These are phyloP conservation scores for Pythium phragmiticola DNA, from an alignment of 352 stramenopile genomes.

Conservation along the genomic window DNA sequence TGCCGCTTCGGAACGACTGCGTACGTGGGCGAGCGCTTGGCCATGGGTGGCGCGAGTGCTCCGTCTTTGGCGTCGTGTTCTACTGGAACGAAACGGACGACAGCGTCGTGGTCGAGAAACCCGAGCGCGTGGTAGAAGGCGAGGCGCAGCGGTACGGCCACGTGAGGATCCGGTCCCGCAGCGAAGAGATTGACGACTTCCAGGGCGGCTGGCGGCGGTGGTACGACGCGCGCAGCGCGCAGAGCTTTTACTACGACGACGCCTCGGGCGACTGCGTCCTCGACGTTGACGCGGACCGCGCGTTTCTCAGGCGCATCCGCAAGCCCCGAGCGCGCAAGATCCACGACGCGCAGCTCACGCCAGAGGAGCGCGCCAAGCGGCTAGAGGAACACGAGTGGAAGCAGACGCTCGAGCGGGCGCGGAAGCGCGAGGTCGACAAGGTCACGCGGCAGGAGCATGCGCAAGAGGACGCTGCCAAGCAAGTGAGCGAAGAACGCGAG, in stretches of 20 bases:
- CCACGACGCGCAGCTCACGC: slow-evolving; percentile 24
- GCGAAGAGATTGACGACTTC: slow-evolving; percentile 62
- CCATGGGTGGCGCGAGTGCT: slow-evolving; percentile 48
- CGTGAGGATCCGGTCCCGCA: slow-evolving; percentile 45
- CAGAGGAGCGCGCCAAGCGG: slow-evolving; percentile 24
- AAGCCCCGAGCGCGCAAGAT: slow-evolving; percentile 16
- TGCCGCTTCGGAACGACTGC: slow-evolving; percentile 39
- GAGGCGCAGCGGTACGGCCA: slow-evolving; percentile 61
- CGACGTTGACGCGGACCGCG: slow-evolving; percentile 39
- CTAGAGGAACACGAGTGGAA: slow-evolving; percentile 72
- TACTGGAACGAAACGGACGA: slow-evolving; percentile 41
- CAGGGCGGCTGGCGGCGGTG: slow-evolving; percentile 48
- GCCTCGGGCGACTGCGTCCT: slow-evolving; percentile 63
- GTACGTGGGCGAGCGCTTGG: slow-evolving; percentile 42
- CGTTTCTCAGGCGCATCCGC: slow-evolving; percentile 39
- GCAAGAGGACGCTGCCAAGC: slow-evolving; percentile 19
- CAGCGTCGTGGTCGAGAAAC: slow-evolving; percentile 52
- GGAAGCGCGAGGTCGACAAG: slow-evolving; percentile 35
- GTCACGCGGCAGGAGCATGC: slow-evolving; percentile 26
- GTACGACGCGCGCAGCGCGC: slow-evolving; percentile 50
- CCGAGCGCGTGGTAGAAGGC: slow-evolving; percentile 39
- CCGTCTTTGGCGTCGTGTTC: slow-evolving; percentile 50
- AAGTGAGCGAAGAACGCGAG: slow-evolving; percentile 25
- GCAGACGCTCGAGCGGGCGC: slow-evolving; percentile 45
- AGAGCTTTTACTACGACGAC: slow-evolving; percentile 71